A percentile compares a stretch with the other conserved stretches of the same genome.
phyloP scores from a whole-genome alignment of 2,329 filamentous ascomycete genomes.

The Botrytis aclada region DNA sequence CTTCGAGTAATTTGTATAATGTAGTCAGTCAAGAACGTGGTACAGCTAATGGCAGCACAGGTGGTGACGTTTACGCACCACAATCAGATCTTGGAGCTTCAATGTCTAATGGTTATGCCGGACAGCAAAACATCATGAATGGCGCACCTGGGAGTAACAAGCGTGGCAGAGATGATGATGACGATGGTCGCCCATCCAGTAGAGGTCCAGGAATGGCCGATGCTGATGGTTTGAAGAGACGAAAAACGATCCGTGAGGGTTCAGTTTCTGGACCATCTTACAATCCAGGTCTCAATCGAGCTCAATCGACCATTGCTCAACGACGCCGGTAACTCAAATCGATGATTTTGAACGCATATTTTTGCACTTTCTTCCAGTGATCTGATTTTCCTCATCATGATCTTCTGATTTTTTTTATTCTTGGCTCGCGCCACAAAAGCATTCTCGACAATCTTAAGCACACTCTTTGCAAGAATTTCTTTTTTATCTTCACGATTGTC shows the following conservation, averaged over 20 bases:
- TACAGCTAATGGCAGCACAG: slow-evolving; percentile 60
- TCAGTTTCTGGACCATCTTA: slow-evolving; percentile 51
- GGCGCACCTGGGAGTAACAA: slow-evolving; percentile 49
- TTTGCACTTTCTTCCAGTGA: slow-evolving; percentile 32
- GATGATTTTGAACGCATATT: slow-evolving; percentile 22
- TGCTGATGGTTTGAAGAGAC: slow-evolving; percentile 67
- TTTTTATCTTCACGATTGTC: slow-evolving; percentile 35
- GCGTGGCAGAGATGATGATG: slow-evolving; percentile 46
- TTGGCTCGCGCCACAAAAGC: slow-evolving; percentile 32
- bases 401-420: slow-evolving; percentile 22
- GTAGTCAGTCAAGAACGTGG: slow-evolving; percentile 80
- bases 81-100: slow-evolving; percentile 56
- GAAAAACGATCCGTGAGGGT: slow-evolving; percentile 70
- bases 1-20: slow-evolving; percentile 82
- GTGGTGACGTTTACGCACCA: slow-evolving; percentile 68
- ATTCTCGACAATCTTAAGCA: slow-evolving; percentile 33
- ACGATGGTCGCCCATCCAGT: slow-evolving; percentile 57
- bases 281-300: slow-evolving; percentile 47
- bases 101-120: slow-evolving; percentile 61
- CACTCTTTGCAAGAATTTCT: slow-evolving; percentile 35
- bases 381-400: slow-evolving; percentile 18
- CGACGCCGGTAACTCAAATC: slow-evolving; percentile 33
- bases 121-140: slow-evolving; percentile 63
- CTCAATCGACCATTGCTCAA: slow-evolving; percentile 46
- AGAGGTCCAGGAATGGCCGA: slow-evolving; percentile 47